These are phyloP conservation scores for Solanum virginianum DNA, from an alignment of 257 asterid genomes.

Conservation along the genomic window DNA sequence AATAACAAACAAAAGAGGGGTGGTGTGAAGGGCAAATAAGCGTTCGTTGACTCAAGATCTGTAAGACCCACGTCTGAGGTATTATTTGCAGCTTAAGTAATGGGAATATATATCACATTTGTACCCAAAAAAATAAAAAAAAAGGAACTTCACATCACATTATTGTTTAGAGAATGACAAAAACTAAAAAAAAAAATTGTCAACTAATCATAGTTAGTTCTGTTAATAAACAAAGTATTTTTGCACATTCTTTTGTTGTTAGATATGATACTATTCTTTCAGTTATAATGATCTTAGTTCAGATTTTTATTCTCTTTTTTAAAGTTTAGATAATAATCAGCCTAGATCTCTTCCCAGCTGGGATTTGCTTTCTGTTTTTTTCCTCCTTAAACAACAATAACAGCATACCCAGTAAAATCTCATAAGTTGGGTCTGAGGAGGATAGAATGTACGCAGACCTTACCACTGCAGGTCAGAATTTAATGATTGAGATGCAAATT, in stretches of 20 bases:
- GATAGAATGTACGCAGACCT: no score
- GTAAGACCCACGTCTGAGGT: constrained; percentile 39
- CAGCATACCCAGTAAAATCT: no score
- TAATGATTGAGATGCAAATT: not conserved
- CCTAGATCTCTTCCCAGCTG: constrained; percentile 2
- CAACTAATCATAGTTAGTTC: constrained; percentile 11
- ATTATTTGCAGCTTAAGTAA: constrained; percentile 21
- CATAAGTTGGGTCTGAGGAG: no score
- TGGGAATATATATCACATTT: not conserved
- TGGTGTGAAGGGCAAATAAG: constrained; percentile 26
- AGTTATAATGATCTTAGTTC: constrained; percentile 9
- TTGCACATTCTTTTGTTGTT: constrained; percentile 6
- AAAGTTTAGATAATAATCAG: constrained; percentile 7
- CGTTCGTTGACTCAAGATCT: constrained; percentile 31
- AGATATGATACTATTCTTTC: constrained; percentile 21
- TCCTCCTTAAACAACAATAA: no score
- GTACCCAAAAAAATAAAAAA: not conserved
- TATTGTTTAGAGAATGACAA: constrained; percentile 3
- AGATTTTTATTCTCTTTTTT: constrained; percentile 10
- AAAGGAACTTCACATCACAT: not conserved
- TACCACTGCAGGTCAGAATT: not conserved
- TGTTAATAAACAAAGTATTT: constrained; percentile 3
- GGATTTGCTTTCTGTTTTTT: not conserved
- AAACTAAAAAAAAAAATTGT: not conserved
- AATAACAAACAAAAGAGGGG: constrained; percentile 1